These are phyloP conservation scores for Didymella exigua DNA, from an alignment of 2,329 filamentous ascomycete species.

Conservation along the genomic window DNA sequence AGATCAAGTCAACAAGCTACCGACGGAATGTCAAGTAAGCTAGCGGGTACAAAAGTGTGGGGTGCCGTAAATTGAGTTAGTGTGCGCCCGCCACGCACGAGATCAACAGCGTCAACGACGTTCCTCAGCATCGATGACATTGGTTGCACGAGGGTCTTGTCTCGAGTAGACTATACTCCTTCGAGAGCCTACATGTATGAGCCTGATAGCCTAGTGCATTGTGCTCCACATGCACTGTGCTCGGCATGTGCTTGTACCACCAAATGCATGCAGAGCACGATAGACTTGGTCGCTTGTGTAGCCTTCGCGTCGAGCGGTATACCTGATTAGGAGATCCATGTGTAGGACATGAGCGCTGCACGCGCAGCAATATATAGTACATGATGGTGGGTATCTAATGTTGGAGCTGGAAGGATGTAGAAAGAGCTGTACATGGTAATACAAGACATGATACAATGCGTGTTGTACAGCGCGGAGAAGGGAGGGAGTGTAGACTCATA, in stretches of 20 bases:
- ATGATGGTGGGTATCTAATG: conserved; percentile 12
- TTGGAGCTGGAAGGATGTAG: not conserved
- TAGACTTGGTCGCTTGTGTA: conserved; percentile 7
- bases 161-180: not conserved
- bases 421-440: not conserved
- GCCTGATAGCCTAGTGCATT: not conserved
- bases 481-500: not conserved
- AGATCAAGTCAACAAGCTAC: not conserved
- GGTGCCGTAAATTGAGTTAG: conserved; percentile 12
- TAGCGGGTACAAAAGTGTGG: conserved; percentile 16
- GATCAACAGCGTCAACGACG: conserved; percentile 12
- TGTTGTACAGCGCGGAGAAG: not conserved
- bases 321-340: not conserved
- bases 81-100: conserved; percentile 5
- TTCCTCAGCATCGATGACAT: conserved; percentile 5
- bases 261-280: conserved; percentile 3
- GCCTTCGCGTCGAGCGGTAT: not conserved
- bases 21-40: conserved; percentile 5
- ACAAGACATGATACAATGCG: not conserved
- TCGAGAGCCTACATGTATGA: not conserved
- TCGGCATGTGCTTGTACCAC: conserved; percentile 11
- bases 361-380: conserved; percentile 4
- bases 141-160: conserved; percentile 8
- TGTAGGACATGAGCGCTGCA: conserved; percentile 1
- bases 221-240: conserved; percentile 8